These are phyloP conservation scores for Solanum habrochaites DNA, from an alignment of 257 asterid genomes.

Conservation along the genomic window DNA sequence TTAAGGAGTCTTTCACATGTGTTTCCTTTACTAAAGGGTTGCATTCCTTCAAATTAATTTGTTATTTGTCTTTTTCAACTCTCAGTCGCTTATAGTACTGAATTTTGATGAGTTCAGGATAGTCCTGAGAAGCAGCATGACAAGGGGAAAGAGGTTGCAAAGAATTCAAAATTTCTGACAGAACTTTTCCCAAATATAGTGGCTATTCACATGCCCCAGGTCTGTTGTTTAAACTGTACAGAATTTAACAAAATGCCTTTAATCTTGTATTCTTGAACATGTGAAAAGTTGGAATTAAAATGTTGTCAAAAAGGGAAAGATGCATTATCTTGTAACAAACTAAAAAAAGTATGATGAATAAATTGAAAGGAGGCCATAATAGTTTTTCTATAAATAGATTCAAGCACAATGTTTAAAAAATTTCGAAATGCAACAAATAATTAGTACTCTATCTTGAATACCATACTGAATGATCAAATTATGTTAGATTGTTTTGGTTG, in stretches of 20 bases:
- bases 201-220: slow-evolving; percentile 74
- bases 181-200: slow-evolving; percentile 82
- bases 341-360: not conserved
- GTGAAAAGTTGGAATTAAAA: no score
- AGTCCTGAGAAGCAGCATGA: slow-evolving; percentile 64
- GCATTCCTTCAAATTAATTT: not conserved
- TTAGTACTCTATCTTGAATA: not conserved
- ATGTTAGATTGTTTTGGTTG: not conserved
- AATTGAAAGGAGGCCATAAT: not conserved
- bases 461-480: not conserved
- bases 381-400: not conserved
- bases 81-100: not conserved
- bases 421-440: not conserved
- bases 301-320: no score
- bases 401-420: not conserved
- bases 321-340: no score
- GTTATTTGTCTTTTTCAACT: not conserved
- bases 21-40: not conserved
- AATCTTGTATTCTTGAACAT: no score
- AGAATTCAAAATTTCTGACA: slow-evolving; percentile 58
- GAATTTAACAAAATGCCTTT: no score
- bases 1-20: not conserved
- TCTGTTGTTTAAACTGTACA: slow-evolving; percentile 3
- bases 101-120: slow-evolving; percentile 39
- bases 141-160: slow-evolving; percentile 59